Conservation (phyloP, 2,329 filamentous ascomycete species). For the Cytospora paraplurivora region DNA sequence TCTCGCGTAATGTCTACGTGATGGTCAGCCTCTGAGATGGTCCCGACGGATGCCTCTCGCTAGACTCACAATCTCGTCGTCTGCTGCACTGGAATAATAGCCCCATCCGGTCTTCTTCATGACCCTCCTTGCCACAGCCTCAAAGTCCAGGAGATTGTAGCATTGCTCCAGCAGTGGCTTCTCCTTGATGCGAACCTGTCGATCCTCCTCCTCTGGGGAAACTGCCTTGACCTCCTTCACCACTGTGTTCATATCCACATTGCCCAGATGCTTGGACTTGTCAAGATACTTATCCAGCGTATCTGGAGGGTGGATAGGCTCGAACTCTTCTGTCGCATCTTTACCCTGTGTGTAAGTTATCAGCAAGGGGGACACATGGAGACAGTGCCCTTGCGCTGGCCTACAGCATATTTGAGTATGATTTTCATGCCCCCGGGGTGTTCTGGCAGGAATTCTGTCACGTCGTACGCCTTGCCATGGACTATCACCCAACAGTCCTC, state of each 20-base stretch:
- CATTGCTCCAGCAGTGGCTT: conserved; percentile 85
- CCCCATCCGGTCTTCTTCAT: conserved; percentile 99
- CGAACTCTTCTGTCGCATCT: conserved; percentile 90
- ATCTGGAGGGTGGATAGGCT: conserved; percentile 85
- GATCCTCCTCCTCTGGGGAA: conserved; percentile 61
- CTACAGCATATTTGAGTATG: conserved; percentile 87
- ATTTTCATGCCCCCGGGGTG: conserved; percentile 90
- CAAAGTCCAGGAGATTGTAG: conserved; percentile 95
- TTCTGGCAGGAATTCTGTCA: conserved; percentile 88
- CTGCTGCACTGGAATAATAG: conserved; percentile 93
- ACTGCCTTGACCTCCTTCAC: conserved; percentile 66
- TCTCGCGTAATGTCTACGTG: conserved; percentile 83
- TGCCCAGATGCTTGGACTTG: conserved; percentile 82
- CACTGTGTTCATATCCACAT: conserved; percentile 80
- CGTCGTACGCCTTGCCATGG: conserved; percentile 84
- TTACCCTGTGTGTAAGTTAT: conserved; percentile 61
- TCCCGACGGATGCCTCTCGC: neutral
- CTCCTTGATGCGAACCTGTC: conserved; percentile 70
- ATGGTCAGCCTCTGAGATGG: neutral
- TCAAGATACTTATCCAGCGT: conserved; percentile 85
- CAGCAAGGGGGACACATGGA: neutral
- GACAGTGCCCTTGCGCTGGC: conserved; percentile 29
- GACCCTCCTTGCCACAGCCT: conserved; percentile 82
- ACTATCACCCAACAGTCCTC: conserved; percentile 93
- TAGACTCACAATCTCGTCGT: conserved; percentile 77